Conservation (phyloP, 2,329 filamentous ascomycete genomes). For the Biscogniauxia mediterranea region DNA sequence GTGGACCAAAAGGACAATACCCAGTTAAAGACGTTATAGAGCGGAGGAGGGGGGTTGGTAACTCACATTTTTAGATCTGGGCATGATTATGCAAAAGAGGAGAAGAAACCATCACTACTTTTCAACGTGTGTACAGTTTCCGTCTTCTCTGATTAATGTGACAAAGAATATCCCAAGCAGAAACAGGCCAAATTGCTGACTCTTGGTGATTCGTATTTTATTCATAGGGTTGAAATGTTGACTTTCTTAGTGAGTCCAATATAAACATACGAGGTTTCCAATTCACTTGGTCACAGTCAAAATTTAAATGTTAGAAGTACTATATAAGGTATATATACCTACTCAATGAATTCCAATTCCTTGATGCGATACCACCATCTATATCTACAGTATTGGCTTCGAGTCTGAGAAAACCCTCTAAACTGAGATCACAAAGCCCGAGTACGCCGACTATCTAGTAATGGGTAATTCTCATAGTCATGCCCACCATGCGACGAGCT, state of each 20-base stretch:
- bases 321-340: too few species aligned
- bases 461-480: background rate
- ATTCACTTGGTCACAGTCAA: too few species aligned
- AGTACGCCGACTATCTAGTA: background rate
- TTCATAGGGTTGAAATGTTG: too few species aligned
- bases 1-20: slow-evolving; percentile 40
- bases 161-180: background rate
- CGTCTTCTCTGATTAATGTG: background rate
- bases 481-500: background rate
- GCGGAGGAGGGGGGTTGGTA: background rate
- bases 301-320: too few species aligned
- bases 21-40: slow-evolving; percentile 19
- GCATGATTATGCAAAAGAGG: background rate
- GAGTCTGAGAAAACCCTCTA: too few species aligned
- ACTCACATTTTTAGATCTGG: background rate
- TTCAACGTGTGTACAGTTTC: background rate
- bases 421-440: background rate
- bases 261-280: too few species aligned
- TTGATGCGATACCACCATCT: too few species aligned
- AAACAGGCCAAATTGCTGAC: background rate
- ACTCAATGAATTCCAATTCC: too few species aligned
- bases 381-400: too few species aligned
- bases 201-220: background rate
- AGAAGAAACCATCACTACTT: background rate
- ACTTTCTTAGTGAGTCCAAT: too few species aligned